phyloP scores from a whole-genome alignment of 164 flowering plant genomes.

The Houttuynia cordata region DNA sequence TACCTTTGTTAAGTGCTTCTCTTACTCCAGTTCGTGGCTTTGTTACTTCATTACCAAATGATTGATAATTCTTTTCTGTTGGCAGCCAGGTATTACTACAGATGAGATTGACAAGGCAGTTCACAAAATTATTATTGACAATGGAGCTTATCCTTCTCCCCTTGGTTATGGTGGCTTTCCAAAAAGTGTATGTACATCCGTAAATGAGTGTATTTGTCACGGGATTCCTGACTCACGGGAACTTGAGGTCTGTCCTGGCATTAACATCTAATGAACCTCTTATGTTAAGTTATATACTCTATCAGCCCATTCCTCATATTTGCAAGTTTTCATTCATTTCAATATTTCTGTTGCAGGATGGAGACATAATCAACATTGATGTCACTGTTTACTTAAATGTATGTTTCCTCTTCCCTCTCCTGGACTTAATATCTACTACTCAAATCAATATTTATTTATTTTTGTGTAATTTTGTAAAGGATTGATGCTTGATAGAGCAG shows the following conservation, averaged over 20 bases:
- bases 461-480: too few relatives aligned
- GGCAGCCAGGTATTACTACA: conserved; percentile 94
- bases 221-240: conserved; percentile 95
- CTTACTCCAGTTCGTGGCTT: not conserved
- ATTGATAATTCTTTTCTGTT: conserved; percentile 8
- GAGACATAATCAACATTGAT: conserved; percentile 95
- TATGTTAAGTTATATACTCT: not conserved
- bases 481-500: not conserved
- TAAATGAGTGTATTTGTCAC: conserved; percentile 98
- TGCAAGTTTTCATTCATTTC: not conserved
- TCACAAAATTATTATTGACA: conserved; percentile 94
- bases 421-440: too few relatives aligned
- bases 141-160: conserved; percentile 98
- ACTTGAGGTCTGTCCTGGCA: conserved; percentile 54
- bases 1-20: not conserved
- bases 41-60: not conserved
- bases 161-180: conserved; percentile 97
- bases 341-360: conserved; percentile 47
- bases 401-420: conserved; percentile 14
- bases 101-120: conserved; percentile 95
- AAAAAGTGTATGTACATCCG: conserved; percentile 98
- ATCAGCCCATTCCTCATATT: not conserved
- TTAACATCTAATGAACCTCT: conserved; percentile 1
- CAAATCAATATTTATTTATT: too few relatives aligned
- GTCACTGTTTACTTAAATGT: conserved; percentile 93